Evolutionary conservation across 148 eudicot genomes (phyloP).

Genomic region (Spergularia bocconei): DNA sequence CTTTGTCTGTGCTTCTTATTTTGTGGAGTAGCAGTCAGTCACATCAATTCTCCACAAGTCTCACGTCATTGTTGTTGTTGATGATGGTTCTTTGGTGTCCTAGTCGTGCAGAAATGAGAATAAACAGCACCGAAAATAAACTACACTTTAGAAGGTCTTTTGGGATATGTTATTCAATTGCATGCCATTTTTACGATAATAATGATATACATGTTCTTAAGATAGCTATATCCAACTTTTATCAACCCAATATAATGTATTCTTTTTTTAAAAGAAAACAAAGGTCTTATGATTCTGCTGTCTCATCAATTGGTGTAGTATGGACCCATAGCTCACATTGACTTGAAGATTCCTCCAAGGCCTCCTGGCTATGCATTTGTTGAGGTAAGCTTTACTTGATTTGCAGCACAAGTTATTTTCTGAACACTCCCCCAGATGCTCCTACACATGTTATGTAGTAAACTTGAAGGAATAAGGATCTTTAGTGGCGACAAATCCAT

Average conservation of each 20-base stretch:
- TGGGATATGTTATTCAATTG: background rate
- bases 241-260: background rate
- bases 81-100: background rate
- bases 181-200: background rate
- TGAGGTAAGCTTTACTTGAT: slow-evolving; percentile 50
- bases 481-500: background rate
- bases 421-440: too few species aligned
- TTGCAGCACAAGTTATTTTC: background rate
- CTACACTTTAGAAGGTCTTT: background rate
- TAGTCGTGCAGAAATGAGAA: background rate
- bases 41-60: too few species aligned
- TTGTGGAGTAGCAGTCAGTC: too few species aligned
- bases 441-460: background rate
- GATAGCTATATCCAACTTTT: background rate
- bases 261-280: background rate
- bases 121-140: background rate
- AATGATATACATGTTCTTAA: background rate
- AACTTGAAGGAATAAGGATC: background rate
- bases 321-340: slow-evolving; percentile 83
- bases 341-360: slow-evolving; percentile 94
- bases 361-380: slow-evolving; percentile 99
- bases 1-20: too few species aligned
- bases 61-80: background rate
- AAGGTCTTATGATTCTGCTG: slow-evolving; percentile 5
- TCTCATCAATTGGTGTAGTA: slow-evolving; percentile 49